Base-by-base conservation (phyloP, 257 asterid species). In the Scutellaria baicalensis region DNA sequence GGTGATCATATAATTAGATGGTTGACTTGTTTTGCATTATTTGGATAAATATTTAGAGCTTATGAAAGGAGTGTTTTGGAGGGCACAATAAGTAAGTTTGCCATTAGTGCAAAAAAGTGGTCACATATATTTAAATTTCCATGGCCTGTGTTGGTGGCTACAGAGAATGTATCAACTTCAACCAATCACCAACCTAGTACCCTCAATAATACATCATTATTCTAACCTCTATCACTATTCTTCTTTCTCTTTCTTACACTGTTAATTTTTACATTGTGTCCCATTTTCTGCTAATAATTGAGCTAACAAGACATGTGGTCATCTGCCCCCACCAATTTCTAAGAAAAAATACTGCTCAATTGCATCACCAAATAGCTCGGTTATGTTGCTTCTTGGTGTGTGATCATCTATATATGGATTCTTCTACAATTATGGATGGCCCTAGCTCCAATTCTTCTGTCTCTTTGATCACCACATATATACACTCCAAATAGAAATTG, bases 131-230 rank as follows among this genome's bases (percentile, higher is more conserved):
- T 21, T 11, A 27, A 27, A 27, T 27, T 27, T 50, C 40, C 39
- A 62, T 21, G 59, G 57, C 40, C 66, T 14, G 23, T 63, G 9
- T 35, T 66, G 47, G 78, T 69, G 84, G 79, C 74, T 74, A 66
- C 75, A 70, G 77, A 42, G 56, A 18, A 31, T 56, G 68, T 17
- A 60, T 43, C 68, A 20, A 27, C 56, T 50, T 27, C 42, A 59
- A 14, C 78, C 78, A 74, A 73, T 66, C 21, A 27, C 1, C 21
- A 58, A 9, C 48, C 62, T 38, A 13, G 27, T 18, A 38, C 61
- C 71, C 60, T 17, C 50, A 77, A 74, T 69, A 69, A 74, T 69
- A 39, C 73, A 73, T 21, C 60, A 43, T 12, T 72, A n/a, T 72
- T 72, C 12, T 55, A 14, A 59, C 57, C 5, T 43, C 12, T 23